Conservation (phyloP, 257 asterid species). For the Solanum chaucha region DNA sequence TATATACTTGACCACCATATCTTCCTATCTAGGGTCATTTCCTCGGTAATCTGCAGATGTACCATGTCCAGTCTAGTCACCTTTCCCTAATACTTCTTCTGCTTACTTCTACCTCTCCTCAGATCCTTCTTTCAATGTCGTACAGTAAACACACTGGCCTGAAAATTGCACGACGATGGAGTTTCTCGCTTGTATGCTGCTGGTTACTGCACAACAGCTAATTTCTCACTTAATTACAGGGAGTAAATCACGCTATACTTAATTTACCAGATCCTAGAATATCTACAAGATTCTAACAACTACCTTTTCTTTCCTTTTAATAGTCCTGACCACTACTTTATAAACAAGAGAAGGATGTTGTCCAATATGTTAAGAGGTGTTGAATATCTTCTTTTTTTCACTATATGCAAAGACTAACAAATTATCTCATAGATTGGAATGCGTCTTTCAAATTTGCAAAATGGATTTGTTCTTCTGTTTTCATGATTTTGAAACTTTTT, state of each 20-base stretch:
- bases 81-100: background rate
- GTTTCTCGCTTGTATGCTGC: background rate
- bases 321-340: background rate
- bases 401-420: background rate
- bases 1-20: background rate
- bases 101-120: background rate
- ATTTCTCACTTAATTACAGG: background rate
- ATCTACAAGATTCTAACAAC: background rate
- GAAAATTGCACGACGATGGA: background rate
- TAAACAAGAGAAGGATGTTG: background rate
- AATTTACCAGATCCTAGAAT: background rate
- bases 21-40: background rate
- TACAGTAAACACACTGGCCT: background rate
- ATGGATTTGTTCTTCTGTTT: slow-evolving; percentile 4
- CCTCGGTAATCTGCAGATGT: background rate
- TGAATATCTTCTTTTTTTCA: background rate
- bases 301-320: background rate
- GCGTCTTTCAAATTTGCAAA: background rate
- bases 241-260: background rate
- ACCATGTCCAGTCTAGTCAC: background rate
- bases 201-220: background rate
- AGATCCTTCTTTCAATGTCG: background rate
- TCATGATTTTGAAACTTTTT: background rate
- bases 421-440: background rate
- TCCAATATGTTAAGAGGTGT: background rate